Evolutionary conservation across 2,329 filamentous ascomycete species (phyloP), one percentile per base, ranked within the genome.

Genomic region (Coleophoma crateriformis): DNA sequence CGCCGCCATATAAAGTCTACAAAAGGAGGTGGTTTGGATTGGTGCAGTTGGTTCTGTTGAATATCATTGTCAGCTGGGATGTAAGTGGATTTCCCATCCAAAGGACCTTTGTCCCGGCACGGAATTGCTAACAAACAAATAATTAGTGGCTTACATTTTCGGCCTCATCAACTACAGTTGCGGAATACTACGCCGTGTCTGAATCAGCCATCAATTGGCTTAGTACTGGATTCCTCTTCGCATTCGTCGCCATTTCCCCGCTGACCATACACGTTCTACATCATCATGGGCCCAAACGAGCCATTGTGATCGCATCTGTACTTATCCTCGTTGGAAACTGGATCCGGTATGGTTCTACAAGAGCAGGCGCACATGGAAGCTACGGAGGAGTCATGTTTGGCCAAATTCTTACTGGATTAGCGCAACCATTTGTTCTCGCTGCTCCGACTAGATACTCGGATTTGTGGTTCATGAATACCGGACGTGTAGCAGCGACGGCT

Each of bases 51-150:
- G 86, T 90, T 7, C 69, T 97, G 61, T 74, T 97, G 69, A 99
- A 97, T 66, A 85, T 96, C 49, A 82, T 97, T 53, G 86, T 96
- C 39, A 95, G 88, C 63, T 97, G 92, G 92, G 90, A 95, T 79
- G 89, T 94, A 78, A 76, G 89, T 84, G 39, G 17, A 1, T 34
- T 44, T 51, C 27, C 27, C 6, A 27, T 27, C 27, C 3, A 27
- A 27, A 19, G 3, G 19, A 27, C 27, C 27, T 10, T 10, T 10
- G 8, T 27, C 27, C 27, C 27, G 6, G 8, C 2, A 3, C 8
- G 6, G 7, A 27, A 27, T 10, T 27, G 27, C 27, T 27, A 27
- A 27, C 27, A 27, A 27, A 10, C 27, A 27, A 4, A 27, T 40
- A 33, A 33, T n/a, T 58, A 90, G 88, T 97, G 92, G 92, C 80